These are phyloP conservation scores for sweet orange (Citrus sinensis) DNA, from an alignment of 345 rosid species.

Conservation along the genomic window DVS_A1.0 CM039164.1:28979501-28980000, in stretches of 20 bases:
- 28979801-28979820: not conserved
- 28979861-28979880: not conserved
- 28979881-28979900: not conserved
- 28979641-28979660: conserved; percentile 28
- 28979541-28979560: conserved; percentile 25
- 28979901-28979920: not conserved
- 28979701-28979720: conserved; percentile 17
- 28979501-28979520: too few species aligned
- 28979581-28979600: conserved; percentile 38
- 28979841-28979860: not conserved
- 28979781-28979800: too few species aligned
- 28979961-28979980: conserved; percentile 47
- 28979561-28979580: conserved; percentile 27
- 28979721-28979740: conserved; percentile 10
- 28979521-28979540: not conserved
- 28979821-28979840: not conserved
- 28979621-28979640: conserved; percentile 31
- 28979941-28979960: conserved; percentile 21
- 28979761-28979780: too few species aligned
- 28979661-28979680: conserved; percentile 34
- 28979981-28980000: conserved; percentile 49
- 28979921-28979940: not conserved
- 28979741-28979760: too few species aligned
- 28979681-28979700: conserved; percentile 36
- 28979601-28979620: conserved; percentile 32